A percentile compares a stretch with the other conserved stretches of the same genome.
Conservation (phyloP, 768 basidiomycete genomes). For the Cystofilobasidium bisporidii region DNA sequence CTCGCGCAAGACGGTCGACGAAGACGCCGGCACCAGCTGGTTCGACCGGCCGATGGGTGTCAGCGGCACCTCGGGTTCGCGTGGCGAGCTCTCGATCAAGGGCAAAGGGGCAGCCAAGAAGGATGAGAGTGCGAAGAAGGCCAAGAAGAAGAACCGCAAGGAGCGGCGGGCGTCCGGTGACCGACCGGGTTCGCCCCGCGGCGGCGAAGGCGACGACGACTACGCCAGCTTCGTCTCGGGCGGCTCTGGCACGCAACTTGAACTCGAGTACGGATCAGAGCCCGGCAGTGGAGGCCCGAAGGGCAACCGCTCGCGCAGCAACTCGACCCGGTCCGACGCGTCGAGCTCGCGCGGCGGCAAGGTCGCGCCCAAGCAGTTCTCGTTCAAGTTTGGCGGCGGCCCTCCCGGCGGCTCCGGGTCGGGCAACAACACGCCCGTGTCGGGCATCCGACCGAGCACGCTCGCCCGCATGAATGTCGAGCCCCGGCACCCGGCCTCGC, state of each 20-base stretch:
- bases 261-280: neutral
- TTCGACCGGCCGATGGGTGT: conserved; percentile 12
- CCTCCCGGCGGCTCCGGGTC: neutral
- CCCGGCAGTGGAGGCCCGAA: neutral
- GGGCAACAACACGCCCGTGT: neutral
- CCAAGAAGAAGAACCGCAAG: conserved; percentile 2
- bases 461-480: neutral
- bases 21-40: conserved; percentile 28
- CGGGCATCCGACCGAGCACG: neutral
- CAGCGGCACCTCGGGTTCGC: too few species aligned
- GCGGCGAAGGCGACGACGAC: neutral
- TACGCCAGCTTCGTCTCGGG: neutral
- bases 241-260: conserved; percentile 3
- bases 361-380: neutral
- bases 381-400: conserved; percentile 2
- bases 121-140: neutral
- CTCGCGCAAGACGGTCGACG: neutral
- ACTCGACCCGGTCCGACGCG: neutral
- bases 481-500: neutral
- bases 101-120: conserved; percentile 5
- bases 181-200: neutral
- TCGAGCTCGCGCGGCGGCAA: neutral
- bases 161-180: neutral
- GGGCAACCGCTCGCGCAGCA: conserved; percentile 4
- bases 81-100: conserved; percentile 19